Evolutionary conservation across 2,329 filamentous ascomycete genomes (phyloP).

Genomic region (Dactylellina cionopaga): DNA sequence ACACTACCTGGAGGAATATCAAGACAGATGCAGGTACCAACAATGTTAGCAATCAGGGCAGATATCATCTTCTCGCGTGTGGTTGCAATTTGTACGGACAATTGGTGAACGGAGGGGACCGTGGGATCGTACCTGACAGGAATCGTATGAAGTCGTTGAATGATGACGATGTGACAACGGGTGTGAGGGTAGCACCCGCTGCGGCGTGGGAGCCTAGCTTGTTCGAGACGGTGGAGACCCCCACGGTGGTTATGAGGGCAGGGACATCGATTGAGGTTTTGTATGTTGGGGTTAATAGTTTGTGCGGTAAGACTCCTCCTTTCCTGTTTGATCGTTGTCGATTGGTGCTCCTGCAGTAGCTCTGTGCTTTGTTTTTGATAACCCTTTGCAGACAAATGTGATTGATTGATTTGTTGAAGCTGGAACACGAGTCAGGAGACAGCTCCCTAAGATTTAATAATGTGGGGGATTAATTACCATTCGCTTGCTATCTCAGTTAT

Average conservation of each 20-base stretch:
- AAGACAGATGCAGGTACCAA: background rate
- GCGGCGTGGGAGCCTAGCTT: conserved; percentile 31
- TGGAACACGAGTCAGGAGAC: no score
- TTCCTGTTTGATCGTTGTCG: background rate
- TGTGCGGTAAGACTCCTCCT: conserved; percentile 28
- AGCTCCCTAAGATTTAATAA: no score
- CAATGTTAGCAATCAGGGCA: background rate
- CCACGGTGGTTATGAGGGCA: conserved; percentile 29
- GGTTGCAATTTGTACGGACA: conserved; percentile 39
- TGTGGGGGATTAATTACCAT: no score
- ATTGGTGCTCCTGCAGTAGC: background rate
- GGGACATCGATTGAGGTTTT: conserved; percentile 27
- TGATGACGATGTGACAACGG: background rate
- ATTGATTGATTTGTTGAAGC: no score
- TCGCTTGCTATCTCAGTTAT: no score
- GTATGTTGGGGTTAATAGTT: conserved; percentile 30
- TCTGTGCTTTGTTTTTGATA: no score
- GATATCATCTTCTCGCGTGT: conserved; percentile 16
- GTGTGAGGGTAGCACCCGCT: conserved; percentile 2
- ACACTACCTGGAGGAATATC: no score
- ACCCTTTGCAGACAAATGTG: no score
- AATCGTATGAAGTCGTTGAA: conserved; percentile 8
- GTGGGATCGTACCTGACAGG: conserved; percentile 6
- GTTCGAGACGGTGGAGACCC: conserved; percentile 34
- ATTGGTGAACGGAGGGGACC: background rate